Evolutionary conservation across 345 rosid species (phyloP).

Genomic region (Laguncularia racemosa): DNA sequence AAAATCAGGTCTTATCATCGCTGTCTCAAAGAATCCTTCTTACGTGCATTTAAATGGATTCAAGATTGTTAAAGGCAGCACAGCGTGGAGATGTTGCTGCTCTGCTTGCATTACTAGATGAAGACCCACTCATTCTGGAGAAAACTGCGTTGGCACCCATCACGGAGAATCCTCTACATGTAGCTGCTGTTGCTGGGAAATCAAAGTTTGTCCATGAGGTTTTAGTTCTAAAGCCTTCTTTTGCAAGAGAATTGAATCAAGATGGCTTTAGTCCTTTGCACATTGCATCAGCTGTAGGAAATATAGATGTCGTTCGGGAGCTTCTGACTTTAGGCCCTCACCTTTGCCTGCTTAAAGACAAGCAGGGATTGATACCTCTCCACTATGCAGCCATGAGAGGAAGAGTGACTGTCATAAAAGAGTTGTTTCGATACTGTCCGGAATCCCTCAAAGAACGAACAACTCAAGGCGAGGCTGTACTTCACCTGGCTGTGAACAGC

Average conservation of each 20-base stretch:
- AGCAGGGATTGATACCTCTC: slow-evolving; percentile 3
- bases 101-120: neutral
- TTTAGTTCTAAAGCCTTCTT: neutral
- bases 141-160: neutral
- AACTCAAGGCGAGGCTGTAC: slow-evolving; percentile 7
- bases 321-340: neutral
- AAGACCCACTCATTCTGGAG: slow-evolving; percentile 7
- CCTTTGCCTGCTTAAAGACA: slow-evolving; percentile 5
- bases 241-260: slow-evolving; percentile 5
- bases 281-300: slow-evolving; percentile 14
- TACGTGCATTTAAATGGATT: slow-evolving; percentile 7
- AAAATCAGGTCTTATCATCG: no score
- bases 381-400: slow-evolving; percentile 16
- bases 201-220: slow-evolving; percentile 6
- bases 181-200: slow-evolving; percentile 8
- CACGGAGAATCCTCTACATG: slow-evolving; percentile 6
- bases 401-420: neutral
- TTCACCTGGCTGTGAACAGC: slow-evolving; percentile 16
- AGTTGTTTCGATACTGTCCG: neutral
- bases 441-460: neutral
- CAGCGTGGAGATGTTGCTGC: slow-evolving; percentile 1
- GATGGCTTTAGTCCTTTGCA: slow-evolving; percentile 13
- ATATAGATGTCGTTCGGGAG: slow-evolving; percentile 4
- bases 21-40: neutral
- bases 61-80: slow-evolving; percentile 9